These are phyloP conservation scores for Penicillium cinerascens DNA, from an alignment of 495 filamentous ascomycete species.

Conservation along the genomic window DNA sequence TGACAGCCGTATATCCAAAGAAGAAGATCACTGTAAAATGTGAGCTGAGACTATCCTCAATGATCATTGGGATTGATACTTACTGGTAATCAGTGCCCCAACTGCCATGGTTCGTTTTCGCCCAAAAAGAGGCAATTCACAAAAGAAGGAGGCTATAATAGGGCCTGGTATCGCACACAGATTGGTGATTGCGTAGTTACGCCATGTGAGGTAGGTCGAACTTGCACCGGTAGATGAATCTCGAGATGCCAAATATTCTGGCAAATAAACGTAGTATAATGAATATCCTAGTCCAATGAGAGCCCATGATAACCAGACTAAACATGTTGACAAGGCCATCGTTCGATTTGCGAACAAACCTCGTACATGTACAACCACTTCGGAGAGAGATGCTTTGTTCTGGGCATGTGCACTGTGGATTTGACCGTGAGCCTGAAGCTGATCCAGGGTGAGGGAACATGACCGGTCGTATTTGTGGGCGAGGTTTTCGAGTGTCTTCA, in stretches of 20 bases:
- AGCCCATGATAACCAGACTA: conserved; percentile 38
- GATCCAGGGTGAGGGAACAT: conserved; percentile 12
- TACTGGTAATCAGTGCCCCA: conserved; percentile 37
- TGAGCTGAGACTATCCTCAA: background rate
- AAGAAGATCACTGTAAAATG: conserved; percentile 27
- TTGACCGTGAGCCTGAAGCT: conserved; percentile 12
- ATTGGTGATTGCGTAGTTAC: conserved; percentile 45
- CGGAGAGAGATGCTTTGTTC: conserved; percentile 11
- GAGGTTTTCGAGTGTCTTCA: conserved; percentile 10
- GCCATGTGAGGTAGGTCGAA: conserved; percentile 34
- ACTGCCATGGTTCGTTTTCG: conserved; percentile 37
- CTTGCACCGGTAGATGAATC: conserved; percentile 21
- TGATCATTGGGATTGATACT: background rate
- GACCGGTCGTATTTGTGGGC: conserved; percentile 12
- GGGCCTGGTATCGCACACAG: conserved; percentile 37
- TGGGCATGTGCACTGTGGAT: conserved; percentile 8
- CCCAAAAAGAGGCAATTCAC: conserved; percentile 32
- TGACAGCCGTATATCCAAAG: conserved; percentile 45
- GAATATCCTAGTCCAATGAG: conserved; percentile 36
- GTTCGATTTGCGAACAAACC: conserved; percentile 9
- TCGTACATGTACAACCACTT: conserved; percentile 10
- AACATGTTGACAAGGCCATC: conserved; percentile 25
- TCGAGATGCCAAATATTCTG: conserved; percentile 35
- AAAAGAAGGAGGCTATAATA: conserved; percentile 35
- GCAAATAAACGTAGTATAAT: conserved; percentile 35